Percentiles rank a stretch among this genome's conserved stretches.
Conservation (phyloP, 192 early-diverging fungal genomes). For the Piromyces finnis region DNA sequence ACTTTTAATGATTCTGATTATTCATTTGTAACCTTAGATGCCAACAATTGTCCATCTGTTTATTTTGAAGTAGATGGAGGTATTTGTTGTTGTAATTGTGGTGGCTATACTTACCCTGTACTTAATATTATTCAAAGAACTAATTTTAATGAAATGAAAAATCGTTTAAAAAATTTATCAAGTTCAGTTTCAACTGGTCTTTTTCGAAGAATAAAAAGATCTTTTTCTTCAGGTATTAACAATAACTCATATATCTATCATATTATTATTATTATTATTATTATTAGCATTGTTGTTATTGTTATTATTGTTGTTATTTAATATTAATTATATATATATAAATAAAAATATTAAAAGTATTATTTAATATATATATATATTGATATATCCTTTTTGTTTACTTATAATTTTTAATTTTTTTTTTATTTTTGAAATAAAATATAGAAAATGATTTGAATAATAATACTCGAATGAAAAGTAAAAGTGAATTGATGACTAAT, state of each 20-base stretch:
- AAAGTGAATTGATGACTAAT: background rate
- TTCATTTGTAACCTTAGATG: background rate
- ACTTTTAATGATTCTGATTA: background rate
- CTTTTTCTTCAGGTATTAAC: background rate
- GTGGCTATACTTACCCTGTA: background rate
- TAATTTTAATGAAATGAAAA: background rate
- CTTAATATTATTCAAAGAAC: background rate
- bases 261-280: too few relatives aligned
- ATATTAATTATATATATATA: too few relatives aligned
- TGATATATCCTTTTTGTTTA: too few relatives aligned
- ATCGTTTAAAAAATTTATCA: background rate
- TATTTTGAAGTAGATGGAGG: background rate
- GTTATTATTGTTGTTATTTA: too few relatives aligned
- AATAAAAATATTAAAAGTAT: too few relatives aligned
- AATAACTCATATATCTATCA: too few relatives aligned
- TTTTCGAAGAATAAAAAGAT: background rate
- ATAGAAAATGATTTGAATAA: background rate
- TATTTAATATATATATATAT: too few relatives aligned
- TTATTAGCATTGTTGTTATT: too few relatives aligned
- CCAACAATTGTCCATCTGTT: background rate
- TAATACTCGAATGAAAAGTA: background rate
- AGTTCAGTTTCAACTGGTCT: background rate
- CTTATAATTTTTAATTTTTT: too few relatives aligned
- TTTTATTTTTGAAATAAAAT: too few relatives aligned
- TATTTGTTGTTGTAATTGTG: background rate